phyloP scores from a whole-genome alignment of 2,329 filamentous ascomycete genomes.

The Fusarium sp. region DNA sequence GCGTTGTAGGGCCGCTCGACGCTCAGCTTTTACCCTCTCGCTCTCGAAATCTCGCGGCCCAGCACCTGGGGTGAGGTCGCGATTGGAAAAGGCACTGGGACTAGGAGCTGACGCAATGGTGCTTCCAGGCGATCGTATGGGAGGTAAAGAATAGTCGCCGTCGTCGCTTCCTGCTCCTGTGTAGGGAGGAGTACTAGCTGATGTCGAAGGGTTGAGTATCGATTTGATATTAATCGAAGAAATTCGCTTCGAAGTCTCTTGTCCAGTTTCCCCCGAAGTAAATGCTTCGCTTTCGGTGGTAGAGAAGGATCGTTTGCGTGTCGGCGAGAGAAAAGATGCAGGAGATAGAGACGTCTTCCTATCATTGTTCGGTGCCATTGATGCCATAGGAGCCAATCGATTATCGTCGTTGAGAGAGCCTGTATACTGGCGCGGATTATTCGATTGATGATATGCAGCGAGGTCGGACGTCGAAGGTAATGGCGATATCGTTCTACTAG shows the following conservation, averaged over 20 bases:
- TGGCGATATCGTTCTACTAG: constrained; percentile 62
- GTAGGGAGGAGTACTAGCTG: constrained; percentile 44
- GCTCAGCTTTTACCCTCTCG: constrained; percentile 71
- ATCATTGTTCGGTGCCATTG: constrained; percentile 62
- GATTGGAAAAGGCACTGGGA: constrained; percentile 57
- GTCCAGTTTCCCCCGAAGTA: constrained; percentile 55
- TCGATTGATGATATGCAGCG: constrained; percentile 66
- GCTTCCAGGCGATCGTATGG: constrained; percentile 61
- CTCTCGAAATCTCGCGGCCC: constrained; percentile 56
- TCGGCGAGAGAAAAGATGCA: constrained; percentile 71
- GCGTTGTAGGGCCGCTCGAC: constrained; percentile 75
- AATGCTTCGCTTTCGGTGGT: constrained; percentile 68
- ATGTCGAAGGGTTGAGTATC: constrained; percentile 73
- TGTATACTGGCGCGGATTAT: constrained; percentile 54
- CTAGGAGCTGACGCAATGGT: constrained; percentile 60
- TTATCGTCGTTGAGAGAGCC: constrained; percentile 69
- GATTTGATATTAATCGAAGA: constrained; percentile 85
- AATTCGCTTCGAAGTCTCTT: constrained; percentile 71
- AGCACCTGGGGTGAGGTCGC: constrained; percentile 49
- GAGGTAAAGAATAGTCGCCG: constrained; percentile 59
- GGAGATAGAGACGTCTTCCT: constrained; percentile 72
- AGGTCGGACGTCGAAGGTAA: constrained; percentile 61
- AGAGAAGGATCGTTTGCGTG: constrained; percentile 78
- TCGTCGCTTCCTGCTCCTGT: constrained; percentile 54
- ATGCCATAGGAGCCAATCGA: constrained; percentile 69